Evolutionary conservation across 2,329 filamentous ascomycete species (phyloP).

Genomic region (Colletotrichum sp.): DNA sequence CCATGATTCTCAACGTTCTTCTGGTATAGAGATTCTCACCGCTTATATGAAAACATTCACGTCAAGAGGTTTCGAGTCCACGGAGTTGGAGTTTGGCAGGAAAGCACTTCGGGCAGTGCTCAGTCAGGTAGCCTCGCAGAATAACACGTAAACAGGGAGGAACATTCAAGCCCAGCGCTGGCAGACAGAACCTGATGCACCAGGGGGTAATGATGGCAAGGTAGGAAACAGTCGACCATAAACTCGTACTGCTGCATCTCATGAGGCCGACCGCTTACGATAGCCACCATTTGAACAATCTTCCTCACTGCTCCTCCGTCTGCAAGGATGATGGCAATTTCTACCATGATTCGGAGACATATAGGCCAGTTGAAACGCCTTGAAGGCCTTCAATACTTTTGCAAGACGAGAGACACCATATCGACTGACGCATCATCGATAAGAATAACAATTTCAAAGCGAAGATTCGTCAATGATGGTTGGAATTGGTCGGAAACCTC

Average conservation of each 20-base stretch:
- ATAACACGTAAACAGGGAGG: background rate
- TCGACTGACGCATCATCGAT: background rate
- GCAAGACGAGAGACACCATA: background rate
- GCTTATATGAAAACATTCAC: background rate
- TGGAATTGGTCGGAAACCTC: background rate
- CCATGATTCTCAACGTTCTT: background rate
- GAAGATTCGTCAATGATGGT: accelerated
- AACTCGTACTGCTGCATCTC: background rate
- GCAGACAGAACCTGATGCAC: background rate
- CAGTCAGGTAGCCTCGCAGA: background rate
- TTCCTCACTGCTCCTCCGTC: background rate
- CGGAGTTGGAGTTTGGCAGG: background rate
- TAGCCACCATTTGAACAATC: background rate
- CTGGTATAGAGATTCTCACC: background rate
- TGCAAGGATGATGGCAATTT: background rate
- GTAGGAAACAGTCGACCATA: background rate
- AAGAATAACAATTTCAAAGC: background rate
- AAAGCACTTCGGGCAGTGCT: background rate
- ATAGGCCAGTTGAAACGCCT: background rate
- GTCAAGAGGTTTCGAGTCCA: background rate
- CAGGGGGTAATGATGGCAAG: background rate
- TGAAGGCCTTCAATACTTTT: background rate
- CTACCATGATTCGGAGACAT: accelerated
- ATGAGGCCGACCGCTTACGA: background rate
- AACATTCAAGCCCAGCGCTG: background rate